Evolutionary conservation across 176 grass and related monocot species (phyloP).

Genomic region (Bothriochloa decipiens): DNA sequence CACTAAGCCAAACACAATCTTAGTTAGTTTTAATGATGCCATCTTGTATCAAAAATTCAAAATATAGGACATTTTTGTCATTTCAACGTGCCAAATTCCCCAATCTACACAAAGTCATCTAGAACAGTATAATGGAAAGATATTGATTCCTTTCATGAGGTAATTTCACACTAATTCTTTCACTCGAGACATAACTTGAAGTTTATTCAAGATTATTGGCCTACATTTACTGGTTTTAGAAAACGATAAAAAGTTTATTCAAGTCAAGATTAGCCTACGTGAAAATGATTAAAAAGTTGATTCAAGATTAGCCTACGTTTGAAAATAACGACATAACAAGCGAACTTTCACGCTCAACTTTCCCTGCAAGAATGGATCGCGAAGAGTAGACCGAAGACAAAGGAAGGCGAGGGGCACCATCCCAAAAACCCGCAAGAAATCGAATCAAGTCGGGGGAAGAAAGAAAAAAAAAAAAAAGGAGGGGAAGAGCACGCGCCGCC

Average conservation of each 20-base stretch:
- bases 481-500: constrained; percentile 40
- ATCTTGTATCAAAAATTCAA: neutral
- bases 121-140: neutral
- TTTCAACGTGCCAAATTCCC: neutral
- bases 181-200: too few species aligned
- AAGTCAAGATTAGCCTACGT: too few species aligned
- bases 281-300: too few species aligned
- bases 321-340: neutral
- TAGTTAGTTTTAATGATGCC: neutral
- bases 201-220: too few species aligned
- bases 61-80: neutral
- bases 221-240: too few species aligned
- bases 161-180: neutral
- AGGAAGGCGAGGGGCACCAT: constrained; percentile 19
- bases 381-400: constrained; percentile 31
- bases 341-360: constrained; percentile 45
- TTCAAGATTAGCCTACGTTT: neutral
- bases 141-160: neutral
- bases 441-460: constrained; percentile 37
- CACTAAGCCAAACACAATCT: too few species aligned
- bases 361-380: constrained; percentile 59
- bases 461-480: neutral
- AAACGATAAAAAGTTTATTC: too few species aligned
- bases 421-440: constrained; percentile 37
- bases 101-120: neutral